Base-by-base conservation (phyloP, 441 rosid species). In the Erodium texanum region DNA sequence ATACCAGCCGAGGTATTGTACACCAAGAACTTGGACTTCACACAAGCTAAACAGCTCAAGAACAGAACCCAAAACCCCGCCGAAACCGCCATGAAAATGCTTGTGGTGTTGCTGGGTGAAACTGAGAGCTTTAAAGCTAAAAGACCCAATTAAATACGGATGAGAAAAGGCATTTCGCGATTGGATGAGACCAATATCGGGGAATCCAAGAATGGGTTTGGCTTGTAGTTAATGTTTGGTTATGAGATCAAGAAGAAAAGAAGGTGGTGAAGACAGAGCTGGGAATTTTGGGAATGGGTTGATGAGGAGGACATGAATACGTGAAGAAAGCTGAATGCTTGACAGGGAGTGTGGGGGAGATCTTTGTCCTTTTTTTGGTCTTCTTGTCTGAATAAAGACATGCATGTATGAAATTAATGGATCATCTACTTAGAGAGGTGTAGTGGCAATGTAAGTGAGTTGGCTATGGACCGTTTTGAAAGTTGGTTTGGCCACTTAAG, bases 1-100 rank as follows among this genome's bases (percentile, higher is more conserved):
- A 86, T 76, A n/a, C 89, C 75, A 66, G 85, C 86, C 15, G 97
- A 84, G 68, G 99, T 95, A 80, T 95, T 89, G 76, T 92, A 95
- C 32, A 76, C 86, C 78, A 83, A 86, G 81, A 75, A 92, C 82
- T 82, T 83, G 23, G 96, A 80, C 71, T 88, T 91, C 14, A 72
- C 88, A 23, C 77, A 70, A 11, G 32, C 64, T 32, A 83, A 83
- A 67, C 77, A 69, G 43, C 74, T 64, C 66, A 73, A 10, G 52
- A 78, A 45, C 9, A 77, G 32, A 62, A 74, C 18, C 70, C 75
- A 41, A 19, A 78, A 65, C 71, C 69, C 71, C 71, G 32, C 59
- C 27, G 7, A 73, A 71, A 73, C 68, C 66, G 74, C 83, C 89
- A 85, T 82, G 52, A 34, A 70, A 50, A 50, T 59, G 64, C 34